Conservation (phyloP, 139 green algal genomes). For the Zygnema cylindricum region DNA sequence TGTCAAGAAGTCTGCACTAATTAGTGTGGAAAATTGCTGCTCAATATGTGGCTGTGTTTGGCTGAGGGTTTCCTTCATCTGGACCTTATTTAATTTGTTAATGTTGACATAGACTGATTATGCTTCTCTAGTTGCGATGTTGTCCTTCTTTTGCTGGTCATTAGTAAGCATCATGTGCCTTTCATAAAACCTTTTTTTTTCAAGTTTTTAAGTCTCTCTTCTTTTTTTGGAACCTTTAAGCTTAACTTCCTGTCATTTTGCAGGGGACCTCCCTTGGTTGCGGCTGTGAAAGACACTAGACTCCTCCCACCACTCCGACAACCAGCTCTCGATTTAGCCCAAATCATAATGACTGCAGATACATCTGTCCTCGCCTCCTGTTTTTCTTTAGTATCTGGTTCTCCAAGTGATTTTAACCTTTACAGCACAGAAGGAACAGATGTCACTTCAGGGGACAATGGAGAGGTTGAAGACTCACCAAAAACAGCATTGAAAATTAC, state of each 20-base stretch:
- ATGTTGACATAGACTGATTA: too few relatives aligned
- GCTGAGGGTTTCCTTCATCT: too few relatives aligned
- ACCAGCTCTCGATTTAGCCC: slow-evolving; percentile 20
- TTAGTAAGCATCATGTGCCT: too few relatives aligned
- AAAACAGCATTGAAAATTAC: not conserved
- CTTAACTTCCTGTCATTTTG: not conserved
- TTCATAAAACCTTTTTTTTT: too few relatives aligned
- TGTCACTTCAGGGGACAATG: not conserved
- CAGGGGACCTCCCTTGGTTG: slow-evolving; percentile 26
- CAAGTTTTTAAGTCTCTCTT: too few relatives aligned
- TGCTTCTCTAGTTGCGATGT: too few relatives aligned
- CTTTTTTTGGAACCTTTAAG: too few relatives aligned
- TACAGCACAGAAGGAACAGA: not conserved
- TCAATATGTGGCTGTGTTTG: too few relatives aligned
- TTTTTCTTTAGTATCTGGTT: not conserved
- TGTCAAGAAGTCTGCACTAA: too few relatives aligned
- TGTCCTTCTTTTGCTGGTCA: too few relatives aligned
- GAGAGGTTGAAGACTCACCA: not conserved
- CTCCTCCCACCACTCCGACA: slow-evolving; percentile 30
- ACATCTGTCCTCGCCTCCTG: not conserved
- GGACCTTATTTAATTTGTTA: too few relatives aligned
- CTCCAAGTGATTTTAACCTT: not conserved
- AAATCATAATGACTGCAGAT: slow-evolving; percentile 35
- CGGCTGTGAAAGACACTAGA: slow-evolving; percentile 15
- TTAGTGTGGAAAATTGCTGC: too few relatives aligned